Percentiles rank a stretch among this genome's conserved stretches.
These are phyloP conservation scores for Pseudopithomyces chartarum DNA, from an alignment of 2,329 filamentous ascomycete genomes.

Conservation along the genomic window DNA sequence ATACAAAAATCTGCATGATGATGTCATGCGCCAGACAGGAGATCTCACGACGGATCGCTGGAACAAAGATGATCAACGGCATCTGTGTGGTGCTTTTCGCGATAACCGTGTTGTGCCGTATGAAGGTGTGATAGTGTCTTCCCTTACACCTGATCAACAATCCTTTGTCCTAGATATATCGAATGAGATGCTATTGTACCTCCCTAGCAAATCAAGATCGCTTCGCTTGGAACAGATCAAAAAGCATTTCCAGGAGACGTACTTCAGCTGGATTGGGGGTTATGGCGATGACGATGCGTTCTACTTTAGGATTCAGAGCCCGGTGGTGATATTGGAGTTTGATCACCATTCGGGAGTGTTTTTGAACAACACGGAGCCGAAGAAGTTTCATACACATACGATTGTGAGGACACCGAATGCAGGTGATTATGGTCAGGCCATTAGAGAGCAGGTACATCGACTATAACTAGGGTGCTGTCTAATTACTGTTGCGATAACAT, in stretches of 20 bases:
- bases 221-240: constrained; percentile 61
- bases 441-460: constrained; percentile 39
- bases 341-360: constrained; percentile 83
- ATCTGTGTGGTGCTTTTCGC: constrained; percentile 76
- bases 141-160: constrained; percentile 57
- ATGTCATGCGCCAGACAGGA: constrained; percentile 63
- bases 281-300: constrained; percentile 71
- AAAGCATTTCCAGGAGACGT: constrained; percentile 69
- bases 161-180: constrained; percentile 63
- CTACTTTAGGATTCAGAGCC: constrained; percentile 79
- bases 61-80: constrained; percentile 81
- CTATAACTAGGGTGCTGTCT: constrained; percentile 11
- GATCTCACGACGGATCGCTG: constrained; percentile 62
- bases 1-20: constrained; percentile 66
- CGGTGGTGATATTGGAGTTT: constrained; percentile 75
- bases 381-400: constrained; percentile 81
- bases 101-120: constrained; percentile 79
- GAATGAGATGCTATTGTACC: constrained; percentile 69
- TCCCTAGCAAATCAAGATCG: constrained; percentile 62
- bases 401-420: constrained; percentile 73
- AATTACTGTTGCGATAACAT: background rate
- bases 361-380: constrained; percentile 71
- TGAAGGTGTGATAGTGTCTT: constrained; percentile 64
- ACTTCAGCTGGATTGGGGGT: constrained; percentile 79
- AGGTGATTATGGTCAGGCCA: constrained; percentile 73